A percentile compares a stretch with the other conserved stretches of the same genome.
These are phyloP conservation scores for Diplogelasinospora grovesii DNA, from an alignment of 495 filamentous ascomycete species.

Conservation along the genomic window DNA sequence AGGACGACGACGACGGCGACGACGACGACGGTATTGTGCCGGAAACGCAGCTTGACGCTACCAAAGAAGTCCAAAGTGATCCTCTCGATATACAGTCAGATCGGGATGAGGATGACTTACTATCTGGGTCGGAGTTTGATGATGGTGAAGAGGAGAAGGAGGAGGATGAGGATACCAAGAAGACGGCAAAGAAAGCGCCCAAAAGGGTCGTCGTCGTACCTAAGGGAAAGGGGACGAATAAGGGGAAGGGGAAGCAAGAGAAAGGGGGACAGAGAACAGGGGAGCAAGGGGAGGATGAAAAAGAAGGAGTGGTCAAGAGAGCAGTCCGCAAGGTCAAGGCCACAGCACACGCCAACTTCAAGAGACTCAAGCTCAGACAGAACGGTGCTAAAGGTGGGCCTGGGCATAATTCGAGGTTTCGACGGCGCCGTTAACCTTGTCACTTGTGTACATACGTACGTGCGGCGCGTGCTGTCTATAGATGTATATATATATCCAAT, in stretches of 20 bases:
- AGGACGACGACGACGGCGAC: conserved; percentile 14
- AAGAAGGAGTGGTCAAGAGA: conserved; percentile 50
- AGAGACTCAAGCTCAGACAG: conserved; percentile 71
- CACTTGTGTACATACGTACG: too few relatives aligned
- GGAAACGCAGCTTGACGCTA: conserved; percentile 38
- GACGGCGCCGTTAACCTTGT: conserved; percentile 40
- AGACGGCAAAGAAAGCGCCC: conserved; percentile 22
- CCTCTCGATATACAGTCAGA: too few relatives aligned
- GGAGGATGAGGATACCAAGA: conserved; percentile 6
- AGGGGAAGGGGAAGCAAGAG: conserved; percentile 29
- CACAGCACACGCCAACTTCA: conserved; percentile 75
- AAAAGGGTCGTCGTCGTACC: too few relatives aligned
- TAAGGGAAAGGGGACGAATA: conserved; percentile 4
- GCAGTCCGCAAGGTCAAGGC: conserved; percentile 61
- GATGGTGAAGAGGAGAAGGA: conserved; percentile 16
- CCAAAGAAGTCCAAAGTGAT: conserved; percentile 13
- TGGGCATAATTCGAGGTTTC: conserved; percentile 41
- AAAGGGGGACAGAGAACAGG: conserved; percentile 30
- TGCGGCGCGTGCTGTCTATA: too few relatives aligned
- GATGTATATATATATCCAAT: too few relatives aligned
- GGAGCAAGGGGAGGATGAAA: conserved; percentile 24
- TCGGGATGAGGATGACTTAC: conserved; percentile 17
- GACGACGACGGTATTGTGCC: conserved; percentile 23
- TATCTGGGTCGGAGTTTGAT: conserved; percentile 19
- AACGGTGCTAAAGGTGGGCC: conserved; percentile 47